Conservation (phyloP, 148 eudicot genomes). For the Salicornia ramosissima region DNA sequence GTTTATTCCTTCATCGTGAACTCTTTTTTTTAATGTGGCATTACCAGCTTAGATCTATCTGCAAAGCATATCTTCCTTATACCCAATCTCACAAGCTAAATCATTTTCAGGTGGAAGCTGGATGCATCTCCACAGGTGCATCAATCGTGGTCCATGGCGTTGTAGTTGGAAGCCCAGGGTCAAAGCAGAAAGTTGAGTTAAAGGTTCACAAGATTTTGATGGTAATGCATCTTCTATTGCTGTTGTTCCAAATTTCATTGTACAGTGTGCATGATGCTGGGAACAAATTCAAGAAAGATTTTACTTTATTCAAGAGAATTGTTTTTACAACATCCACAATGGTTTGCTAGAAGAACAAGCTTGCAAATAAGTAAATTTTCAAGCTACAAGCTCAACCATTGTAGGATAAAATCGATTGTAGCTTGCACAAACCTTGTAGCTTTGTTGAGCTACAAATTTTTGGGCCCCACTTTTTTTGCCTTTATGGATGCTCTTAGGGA, state of each 20-base stretch:
- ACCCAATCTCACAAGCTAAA: constrained; percentile 6
- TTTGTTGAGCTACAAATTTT: no score
- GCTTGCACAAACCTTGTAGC: no score
- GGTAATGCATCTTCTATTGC: constrained; percentile 38
- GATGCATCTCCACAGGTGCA: constrained; percentile 74
- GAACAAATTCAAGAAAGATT: neutral
- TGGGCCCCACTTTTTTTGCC: no score
- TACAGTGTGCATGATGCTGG: neutral
- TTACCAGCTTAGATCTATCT: neutral
- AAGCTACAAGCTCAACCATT: no score
- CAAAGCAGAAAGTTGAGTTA: constrained; percentile 89
- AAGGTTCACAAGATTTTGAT: constrained; percentile 61
- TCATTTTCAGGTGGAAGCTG: constrained; percentile 70
- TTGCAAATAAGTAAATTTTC: no score
- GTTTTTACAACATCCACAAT: no score
- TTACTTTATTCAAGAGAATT: no score
- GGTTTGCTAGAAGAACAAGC: no score
- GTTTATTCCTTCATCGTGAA: neutral
- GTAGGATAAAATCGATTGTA: no score
- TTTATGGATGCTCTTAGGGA: no score
- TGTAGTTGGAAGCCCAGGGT: constrained; percentile 76
- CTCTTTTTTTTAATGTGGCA: neutral
- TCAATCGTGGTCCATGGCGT: constrained; percentile 76
- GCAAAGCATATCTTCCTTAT: neutral
- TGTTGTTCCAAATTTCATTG: neutral